Evolutionary conservation across 257 asterid genomes (phyloP).

Genomic region (Solanum tarapatanum): DNA sequence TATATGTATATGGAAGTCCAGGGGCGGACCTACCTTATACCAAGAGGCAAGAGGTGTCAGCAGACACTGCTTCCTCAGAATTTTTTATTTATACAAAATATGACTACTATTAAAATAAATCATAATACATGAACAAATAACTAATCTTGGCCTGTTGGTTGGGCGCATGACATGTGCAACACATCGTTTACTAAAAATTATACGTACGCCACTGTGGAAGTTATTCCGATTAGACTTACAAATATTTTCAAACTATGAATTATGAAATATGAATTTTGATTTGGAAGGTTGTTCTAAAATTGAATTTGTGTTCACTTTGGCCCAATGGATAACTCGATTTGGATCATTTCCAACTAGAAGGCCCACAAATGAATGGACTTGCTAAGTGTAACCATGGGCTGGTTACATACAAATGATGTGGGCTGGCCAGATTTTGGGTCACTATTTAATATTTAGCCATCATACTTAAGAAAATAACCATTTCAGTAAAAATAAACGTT

Average conservation of each 20-base stretch:
- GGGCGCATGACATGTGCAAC: neutral
- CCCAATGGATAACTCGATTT: neutral
- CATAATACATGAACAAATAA: too few species aligned
- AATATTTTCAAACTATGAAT: neutral
- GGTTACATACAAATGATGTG: neutral
- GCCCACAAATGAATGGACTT: neutral
- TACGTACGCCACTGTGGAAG: neutral
- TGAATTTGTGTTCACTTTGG: neutral
- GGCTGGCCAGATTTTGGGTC: neutral
- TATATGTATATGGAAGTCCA: too few species aligned
- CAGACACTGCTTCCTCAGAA: neutral
- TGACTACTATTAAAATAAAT: too few species aligned
- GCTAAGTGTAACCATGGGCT: neutral
- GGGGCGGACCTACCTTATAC: too few species aligned
- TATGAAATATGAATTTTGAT: neutral
- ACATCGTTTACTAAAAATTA: neutral
- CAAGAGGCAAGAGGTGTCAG: too few species aligned
- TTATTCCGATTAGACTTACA: neutral
- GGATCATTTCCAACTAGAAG: neutral
- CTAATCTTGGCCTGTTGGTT: too few species aligned
- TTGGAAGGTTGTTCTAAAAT: neutral
- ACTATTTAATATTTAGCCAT: neutral
- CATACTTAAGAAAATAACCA: neutral
- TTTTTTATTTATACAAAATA: too few species aligned
- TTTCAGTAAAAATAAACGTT: neutral